Evolutionary conservation across 139 green algal species (phyloP), one percentile per base, ranked within the genome.

Genomic region (Haematococcus sp.): DNA sequence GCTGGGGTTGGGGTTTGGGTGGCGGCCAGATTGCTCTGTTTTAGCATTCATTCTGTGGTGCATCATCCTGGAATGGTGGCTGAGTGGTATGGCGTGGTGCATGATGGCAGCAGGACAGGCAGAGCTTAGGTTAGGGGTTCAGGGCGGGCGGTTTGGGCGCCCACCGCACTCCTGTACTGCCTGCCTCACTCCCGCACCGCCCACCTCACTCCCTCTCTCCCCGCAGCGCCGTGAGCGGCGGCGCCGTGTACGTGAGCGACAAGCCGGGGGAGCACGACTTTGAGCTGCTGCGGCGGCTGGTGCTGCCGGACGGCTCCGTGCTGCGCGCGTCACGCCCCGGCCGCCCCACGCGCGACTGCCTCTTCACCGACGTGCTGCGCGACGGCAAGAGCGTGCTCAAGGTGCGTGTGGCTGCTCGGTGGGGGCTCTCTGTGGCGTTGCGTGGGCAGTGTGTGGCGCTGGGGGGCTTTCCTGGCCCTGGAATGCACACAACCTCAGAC

Each of bases 271-370:
- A 92, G 68, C 92, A 97, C 74, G 87, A 95, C 82, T 90, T 89
- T 68, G 78, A 78, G 44, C 77, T 95, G 77, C 80, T 97, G 63
- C 68, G 79, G n/a, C 68, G 73, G 54, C 81, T 97, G 68, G 92
- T 96, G 72, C 80, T 97, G 76, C 82, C 90, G 0, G 90, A 93
- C 65, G 92, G 92, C 32, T 72, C 22, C 20, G 69, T 93, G 22
- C 83, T 96, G 71, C 75, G 95, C 5, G 80, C 84, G 40, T 49
- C 40, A 7, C 84, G 88, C 70, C 93, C 95, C 4, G 94, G 90
- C 0, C 82, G 93, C 11, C 94, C 95, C n/a, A 98, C 93, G 0
- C 74, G 82, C 1, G 94, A 98, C 82, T 91, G 80, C 68, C 85
- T 99, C 11, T 98, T 98, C 77, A 51, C 4, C 9, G 92, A 99